Conservation (phyloP, 1,284 basidiomycete genomes). For the Dichomitus squalens region DNA sequence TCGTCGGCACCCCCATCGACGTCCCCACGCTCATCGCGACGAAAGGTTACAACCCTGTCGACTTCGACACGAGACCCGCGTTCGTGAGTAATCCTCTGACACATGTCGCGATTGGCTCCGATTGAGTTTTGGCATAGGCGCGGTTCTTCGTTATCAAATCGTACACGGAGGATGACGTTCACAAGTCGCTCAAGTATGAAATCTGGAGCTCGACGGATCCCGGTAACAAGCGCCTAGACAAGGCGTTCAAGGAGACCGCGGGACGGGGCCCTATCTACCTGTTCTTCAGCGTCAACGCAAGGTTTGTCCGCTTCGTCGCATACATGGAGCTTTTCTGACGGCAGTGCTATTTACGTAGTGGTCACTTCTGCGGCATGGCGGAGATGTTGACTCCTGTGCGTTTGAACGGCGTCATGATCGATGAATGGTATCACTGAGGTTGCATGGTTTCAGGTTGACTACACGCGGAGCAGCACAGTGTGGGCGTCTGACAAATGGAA, state of each 20-base stretch:
- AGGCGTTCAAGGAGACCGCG: conserved; percentile 89
- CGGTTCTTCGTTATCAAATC: conserved; percentile 97
- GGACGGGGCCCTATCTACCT: conserved; percentile 91
- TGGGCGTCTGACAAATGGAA: conserved; percentile 99
- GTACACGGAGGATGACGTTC: conserved; percentile 97
- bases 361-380: conserved; percentile 96
- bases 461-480: conserved; percentile 85
- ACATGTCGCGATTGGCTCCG: not conserved
- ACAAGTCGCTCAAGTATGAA: conserved; percentile 95
- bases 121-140: conserved; percentile 50
- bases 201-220: conserved; percentile 97
- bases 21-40: conserved; percentile 83
- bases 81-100: conserved; percentile 53
- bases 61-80: conserved; percentile 80
- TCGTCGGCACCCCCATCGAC: conserved; percentile 71
- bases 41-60: conserved; percentile 90
- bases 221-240: conserved; percentile 93
- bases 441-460: conserved; percentile 62
- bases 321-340: conserved; percentile 6
- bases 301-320: conserved; percentile 38
- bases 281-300: conserved; percentile 96
- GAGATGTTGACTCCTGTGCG: conserved; percentile 88
- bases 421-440: not conserved
- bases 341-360: conserved; percentile 45
- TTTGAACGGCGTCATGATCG: not conserved